A percentile compares a stretch with the other conserved stretches of the same genome.
These are phyloP conservation scores for Penicillium oxalicum DNA, from an alignment of 2,329 filamentous ascomycete genomes.

Conservation along the genomic window DNA sequence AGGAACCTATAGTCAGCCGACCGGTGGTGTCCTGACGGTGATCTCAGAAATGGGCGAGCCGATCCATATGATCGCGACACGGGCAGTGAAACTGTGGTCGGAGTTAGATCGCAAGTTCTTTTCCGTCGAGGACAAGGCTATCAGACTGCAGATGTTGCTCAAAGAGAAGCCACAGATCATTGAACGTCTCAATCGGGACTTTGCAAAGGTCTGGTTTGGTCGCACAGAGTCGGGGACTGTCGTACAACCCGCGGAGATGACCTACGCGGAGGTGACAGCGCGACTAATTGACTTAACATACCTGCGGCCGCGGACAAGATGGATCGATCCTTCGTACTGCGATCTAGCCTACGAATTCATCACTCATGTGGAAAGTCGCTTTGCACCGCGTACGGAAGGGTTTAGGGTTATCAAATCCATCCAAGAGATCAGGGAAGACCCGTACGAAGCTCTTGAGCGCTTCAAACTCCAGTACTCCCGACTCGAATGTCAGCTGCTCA, in stretches of 20 bases:
- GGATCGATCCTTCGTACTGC: slow-evolving; percentile 67
- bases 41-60: background rate
- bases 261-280: slow-evolving; percentile 74
- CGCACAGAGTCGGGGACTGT: slow-evolving; percentile 68
- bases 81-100: background rate
- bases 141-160: background rate
- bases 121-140: background rate
- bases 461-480: slow-evolving; percentile 61
- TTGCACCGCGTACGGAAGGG: slow-evolving; percentile 53
- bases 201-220: slow-evolving; percentile 93
- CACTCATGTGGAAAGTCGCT: slow-evolving; percentile 80
- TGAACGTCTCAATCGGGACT: slow-evolving; percentile 85
- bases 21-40: background rate
- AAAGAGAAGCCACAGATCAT: slow-evolving; percentile 42
- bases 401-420: slow-evolving; percentile 47
- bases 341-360: slow-evolving; percentile 92
- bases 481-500: slow-evolving; percentile 80
- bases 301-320: slow-evolving; percentile 1
- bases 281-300: slow-evolving; percentile 82
- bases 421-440: background rate
- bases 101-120: background rate
- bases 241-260: slow-evolving; percentile 88
- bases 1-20: background rate
- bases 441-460: background rate
- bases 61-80: background rate